Evolutionary conservation across 2,329 filamentous ascomycete genomes (phyloP).

Genomic region (Exophiala mesophila): DNA sequence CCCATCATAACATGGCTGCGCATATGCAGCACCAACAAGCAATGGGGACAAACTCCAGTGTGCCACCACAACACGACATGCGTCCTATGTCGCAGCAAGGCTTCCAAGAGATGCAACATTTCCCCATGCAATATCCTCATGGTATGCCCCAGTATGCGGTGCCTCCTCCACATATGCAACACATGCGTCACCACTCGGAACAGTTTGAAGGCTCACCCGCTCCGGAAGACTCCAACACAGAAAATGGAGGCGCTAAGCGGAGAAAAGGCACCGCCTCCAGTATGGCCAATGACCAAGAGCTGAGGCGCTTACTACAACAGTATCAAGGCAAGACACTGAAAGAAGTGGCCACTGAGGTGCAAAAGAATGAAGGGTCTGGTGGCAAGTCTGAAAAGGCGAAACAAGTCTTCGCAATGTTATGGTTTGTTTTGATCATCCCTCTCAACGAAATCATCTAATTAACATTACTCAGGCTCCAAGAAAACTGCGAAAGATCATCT

Average conservation of each 20-base stretch:
- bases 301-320: slow-evolving; percentile 44
- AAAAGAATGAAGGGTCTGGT: slow-evolving; percentile 46
- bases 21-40: slow-evolving; percentile 19
- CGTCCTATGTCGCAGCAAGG: slow-evolving; percentile 22
- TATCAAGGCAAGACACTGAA: slow-evolving; percentile 43
- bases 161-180: slow-evolving; percentile 33
- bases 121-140: slow-evolving; percentile 37
- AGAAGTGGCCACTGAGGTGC: slow-evolving; percentile 45
- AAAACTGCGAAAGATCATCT: slow-evolving; percentile 41
- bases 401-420: slow-evolving; percentile 50
- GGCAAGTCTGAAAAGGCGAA: slow-evolving; percentile 49
- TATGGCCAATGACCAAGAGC: slow-evolving; percentile 46
- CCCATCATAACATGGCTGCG: slow-evolving; percentile 14
- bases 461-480: slow-evolving; percentile 30
- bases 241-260: slow-evolving; percentile 37
- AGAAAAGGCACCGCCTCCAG: slow-evolving; percentile 44
- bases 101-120: slow-evolving; percentile 30
- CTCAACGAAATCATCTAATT: background rate
- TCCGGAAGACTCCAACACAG: slow-evolving; percentile 41
- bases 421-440: slow-evolving; percentile 33
- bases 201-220: slow-evolving; percentile 35
- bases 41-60: slow-evolving; percentile 10
- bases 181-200: slow-evolving; percentile 27
- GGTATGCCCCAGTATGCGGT: slow-evolving; percentile 34
- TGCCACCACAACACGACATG: slow-evolving; percentile 24